Conservation (phyloP, 176 grass and related monocot genomes). For the Aechmea fasciata region DNA sequence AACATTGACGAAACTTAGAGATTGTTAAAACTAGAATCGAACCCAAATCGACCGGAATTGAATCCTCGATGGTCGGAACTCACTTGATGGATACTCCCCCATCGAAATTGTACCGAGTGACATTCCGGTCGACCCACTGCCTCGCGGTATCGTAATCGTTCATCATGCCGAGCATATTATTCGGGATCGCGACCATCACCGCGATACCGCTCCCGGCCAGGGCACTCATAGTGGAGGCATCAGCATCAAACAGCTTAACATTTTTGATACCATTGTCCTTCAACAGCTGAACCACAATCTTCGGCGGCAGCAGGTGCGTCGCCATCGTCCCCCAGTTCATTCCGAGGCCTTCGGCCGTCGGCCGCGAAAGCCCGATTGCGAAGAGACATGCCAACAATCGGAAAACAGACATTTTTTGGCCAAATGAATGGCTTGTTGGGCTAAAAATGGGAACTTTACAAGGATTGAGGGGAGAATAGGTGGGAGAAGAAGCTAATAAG, state of each 20-base stretch:
- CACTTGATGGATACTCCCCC: constrained; percentile 48
- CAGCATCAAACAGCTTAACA: constrained; percentile 45
- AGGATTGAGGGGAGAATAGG: not conserved
- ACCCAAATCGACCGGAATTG: not conserved
- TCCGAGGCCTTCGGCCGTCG: constrained; percentile 29
- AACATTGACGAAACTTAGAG: not conserved
- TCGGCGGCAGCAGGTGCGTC: constrained; percentile 32
- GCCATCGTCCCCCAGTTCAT: constrained; percentile 48
- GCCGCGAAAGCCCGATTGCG: not conserved
- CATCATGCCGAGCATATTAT: constrained; percentile 37
- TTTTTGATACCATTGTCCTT: constrained; percentile 39
- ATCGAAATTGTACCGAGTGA: constrained; percentile 28
- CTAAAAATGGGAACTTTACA: not conserved
- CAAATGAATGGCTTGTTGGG: not conserved
- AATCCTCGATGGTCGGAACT: not conserved
- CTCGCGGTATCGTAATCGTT: constrained; percentile 24
- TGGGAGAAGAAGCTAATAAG: not conserved
- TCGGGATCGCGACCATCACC: constrained; percentile 48
- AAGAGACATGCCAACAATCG: not conserved
- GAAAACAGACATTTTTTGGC: not conserved
- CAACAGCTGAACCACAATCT: constrained; percentile 30
- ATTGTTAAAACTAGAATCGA: not conserved
- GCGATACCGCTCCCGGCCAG: constrained; percentile 28
- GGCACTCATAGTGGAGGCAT: constrained; percentile 19
- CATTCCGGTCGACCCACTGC: constrained; percentile 38